These are phyloP conservation scores for Blastocystis sp. DNA, from an alignment of 352 stramenopile genomes.

Conservation along the genomic window DNA sequence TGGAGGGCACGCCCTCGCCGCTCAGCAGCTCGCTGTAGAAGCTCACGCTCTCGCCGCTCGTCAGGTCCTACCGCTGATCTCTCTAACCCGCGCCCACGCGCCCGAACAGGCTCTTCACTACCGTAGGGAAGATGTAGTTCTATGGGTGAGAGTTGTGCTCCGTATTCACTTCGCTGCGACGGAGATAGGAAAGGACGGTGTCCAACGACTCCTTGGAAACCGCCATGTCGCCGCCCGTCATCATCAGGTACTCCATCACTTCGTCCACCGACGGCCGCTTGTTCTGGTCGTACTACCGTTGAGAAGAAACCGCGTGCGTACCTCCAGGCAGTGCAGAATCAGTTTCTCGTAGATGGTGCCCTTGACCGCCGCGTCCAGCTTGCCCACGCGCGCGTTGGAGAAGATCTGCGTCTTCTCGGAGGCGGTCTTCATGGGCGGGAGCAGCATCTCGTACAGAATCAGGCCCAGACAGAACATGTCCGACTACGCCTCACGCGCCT, in stretches of 20 bases:
- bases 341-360: slow-evolving; percentile 21
- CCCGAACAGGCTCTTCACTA: slow-evolving; percentile 8
- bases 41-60: neutral
- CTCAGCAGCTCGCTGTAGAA: slow-evolving; percentile 16
- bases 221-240: neutral
- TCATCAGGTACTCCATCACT: slow-evolving; percentile 25
- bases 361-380: neutral
- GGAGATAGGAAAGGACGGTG: neutral
- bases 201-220: slow-evolving; percentile 6
- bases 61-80: neutral
- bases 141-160: neutral
- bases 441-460: slow-evolving; percentile 90
- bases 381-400: slow-evolving; percentile 9
- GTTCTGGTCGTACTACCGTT: slow-evolving; percentile 11
- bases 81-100: neutral
- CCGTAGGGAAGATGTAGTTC: slow-evolving; percentile 13
- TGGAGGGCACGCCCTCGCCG: neutral
- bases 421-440: slow-evolving; percentile 68
- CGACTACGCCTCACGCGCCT: neutral
- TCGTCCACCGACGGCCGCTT: slow-evolving; percentile 14
- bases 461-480: slow-evolving; percentile 88
- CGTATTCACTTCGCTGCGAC: neutral
- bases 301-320: neutral
- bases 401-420: neutral
- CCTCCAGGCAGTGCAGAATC: slow-evolving; percentile 34